phyloP scores from a whole-genome alignment of 345 rosid species.

The Microcos paniculata region DNA sequence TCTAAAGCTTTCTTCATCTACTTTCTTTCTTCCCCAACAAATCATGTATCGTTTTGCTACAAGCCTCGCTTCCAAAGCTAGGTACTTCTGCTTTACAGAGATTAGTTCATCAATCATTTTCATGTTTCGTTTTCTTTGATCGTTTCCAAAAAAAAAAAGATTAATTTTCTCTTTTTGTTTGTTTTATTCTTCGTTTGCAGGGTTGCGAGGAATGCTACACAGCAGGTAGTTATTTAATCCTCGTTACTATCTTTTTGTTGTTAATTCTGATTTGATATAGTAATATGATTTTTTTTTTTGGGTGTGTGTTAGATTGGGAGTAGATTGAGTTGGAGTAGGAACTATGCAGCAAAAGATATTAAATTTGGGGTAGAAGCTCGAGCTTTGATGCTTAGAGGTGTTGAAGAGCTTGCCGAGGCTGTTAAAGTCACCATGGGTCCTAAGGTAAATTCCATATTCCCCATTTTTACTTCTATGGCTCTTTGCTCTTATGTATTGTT shows the following conservation, averaged over 20 bases:
- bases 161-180: not conserved
- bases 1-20: not conserved
- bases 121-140: not conserved
- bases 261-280: not conserved
- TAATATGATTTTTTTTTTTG: not conserved
- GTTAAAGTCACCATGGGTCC: slow-evolving; percentile 98
- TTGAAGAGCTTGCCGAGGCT: slow-evolving; percentile 94
- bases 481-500: not conserved
- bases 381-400: slow-evolving; percentile 88
- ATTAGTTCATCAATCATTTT: not conserved
- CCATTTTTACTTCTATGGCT: not conserved
- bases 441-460: slow-evolving; percentile 48
- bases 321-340: slow-evolving; percentile 69
- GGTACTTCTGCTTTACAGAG: slow-evolving; percentile 28
- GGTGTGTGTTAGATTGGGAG: slow-evolving; percentile 56
- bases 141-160: not conserved
- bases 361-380: slow-evolving; percentile 87
- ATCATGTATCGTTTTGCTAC: slow-evolving; percentile 69
- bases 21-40: not conserved
- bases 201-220: slow-evolving; percentile 47
- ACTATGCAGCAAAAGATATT: slow-evolving; percentile 91
- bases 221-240: slow-evolving; percentile 48
- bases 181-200: slow-evolving; percentile 34
- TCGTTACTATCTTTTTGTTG: not conserved
- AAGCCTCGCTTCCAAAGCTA: slow-evolving; percentile 60